Conservation (phyloP, 2,329 filamentous ascomycete genomes). For the Phaeosphaeria sp. region DNA sequence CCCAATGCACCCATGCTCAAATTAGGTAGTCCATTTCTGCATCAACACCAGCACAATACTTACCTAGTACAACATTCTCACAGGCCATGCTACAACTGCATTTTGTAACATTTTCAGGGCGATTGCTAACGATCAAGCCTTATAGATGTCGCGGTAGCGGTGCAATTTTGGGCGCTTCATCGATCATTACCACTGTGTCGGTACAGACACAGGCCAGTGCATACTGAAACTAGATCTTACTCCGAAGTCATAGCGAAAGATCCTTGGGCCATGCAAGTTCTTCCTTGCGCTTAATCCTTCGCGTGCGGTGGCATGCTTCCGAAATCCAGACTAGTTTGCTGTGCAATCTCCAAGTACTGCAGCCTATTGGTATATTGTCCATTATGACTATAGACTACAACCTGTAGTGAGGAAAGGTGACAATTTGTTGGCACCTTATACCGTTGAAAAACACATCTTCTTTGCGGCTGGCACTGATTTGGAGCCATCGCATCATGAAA, state of each 20-base stretch:
- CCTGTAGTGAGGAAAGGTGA: no score
- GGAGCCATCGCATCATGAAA: not conserved
- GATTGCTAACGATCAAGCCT: not conserved
- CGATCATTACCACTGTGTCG: not conserved
- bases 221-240: not conserved
- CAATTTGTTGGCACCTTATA: no score
- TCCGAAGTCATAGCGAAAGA: not conserved
- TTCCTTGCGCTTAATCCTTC: not conserved
- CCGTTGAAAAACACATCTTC: no score
- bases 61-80: no score
- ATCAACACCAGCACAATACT: no score
- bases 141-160: not conserved
- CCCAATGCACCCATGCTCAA: not conserved
- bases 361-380: no score
- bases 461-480: not conserved
- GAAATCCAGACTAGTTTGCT: not conserved
- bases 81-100: no score
- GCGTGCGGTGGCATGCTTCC: not conserved
- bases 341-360: not conserved
- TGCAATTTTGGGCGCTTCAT: not conserved
- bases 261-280: not conserved
- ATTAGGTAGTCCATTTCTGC: not conserved
- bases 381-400: no score
- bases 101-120: no score
- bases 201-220: not conserved